Base-by-base conservation (phyloP, 75 land plant species). In the Selaginella moellendorffii region DNA sequence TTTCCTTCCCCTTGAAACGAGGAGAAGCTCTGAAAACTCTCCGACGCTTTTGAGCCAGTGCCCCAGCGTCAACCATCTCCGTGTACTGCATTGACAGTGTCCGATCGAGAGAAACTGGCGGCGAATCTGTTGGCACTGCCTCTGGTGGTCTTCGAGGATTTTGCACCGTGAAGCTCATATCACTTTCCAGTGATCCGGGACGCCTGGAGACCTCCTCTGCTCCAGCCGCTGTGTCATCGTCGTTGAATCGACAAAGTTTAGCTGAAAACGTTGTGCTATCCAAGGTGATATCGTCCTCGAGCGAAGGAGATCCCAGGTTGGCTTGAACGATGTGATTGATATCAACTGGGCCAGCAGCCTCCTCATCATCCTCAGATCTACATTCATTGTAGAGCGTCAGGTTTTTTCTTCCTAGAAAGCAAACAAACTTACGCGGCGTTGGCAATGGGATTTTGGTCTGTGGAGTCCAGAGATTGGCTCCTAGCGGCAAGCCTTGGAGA, bases 401-500 rank as follows among this genome's bases (percentile, higher is more conserved):
- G n/a, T n/a, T n/a, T n/a, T n/a, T n/a, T n/a, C n/a, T n/a, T n/a
- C n/a, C n/a, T n/a, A n/a, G n/a, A n/a, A n/a, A n/a, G n/a, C n/a
- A n/a, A n/a, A n/a, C n/a, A n/a, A 36, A 5, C 46, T 36, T 36
- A 36, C 46, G 10, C 46, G 14, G 46, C 46, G 14, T 5, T 5
- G 14, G 46, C 46, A 36, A 36, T 14, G 46, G 46, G 10, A 36
- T 36, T 36, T 36, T 14, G 5, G 10, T 36, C 46, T 36, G 46
- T 36, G 46, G 46, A 36, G 46, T 36, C 46, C 46, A 5, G 46
- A 36, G 46, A 14, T 36, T 31, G 14, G 17, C 53, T 30, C 8
- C 42, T 63, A 9, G 65, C 52, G 27, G 64, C 42, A 19, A 62
- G 63, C 53, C 71, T 62, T 28, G 62, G 61, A 25, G 65, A 69